A percentile compares a stretch with the other conserved stretches of the same genome.
Conservation (phyloP, 371 early-diverging fungal genomes). For the Mortierella sp. region DNA sequence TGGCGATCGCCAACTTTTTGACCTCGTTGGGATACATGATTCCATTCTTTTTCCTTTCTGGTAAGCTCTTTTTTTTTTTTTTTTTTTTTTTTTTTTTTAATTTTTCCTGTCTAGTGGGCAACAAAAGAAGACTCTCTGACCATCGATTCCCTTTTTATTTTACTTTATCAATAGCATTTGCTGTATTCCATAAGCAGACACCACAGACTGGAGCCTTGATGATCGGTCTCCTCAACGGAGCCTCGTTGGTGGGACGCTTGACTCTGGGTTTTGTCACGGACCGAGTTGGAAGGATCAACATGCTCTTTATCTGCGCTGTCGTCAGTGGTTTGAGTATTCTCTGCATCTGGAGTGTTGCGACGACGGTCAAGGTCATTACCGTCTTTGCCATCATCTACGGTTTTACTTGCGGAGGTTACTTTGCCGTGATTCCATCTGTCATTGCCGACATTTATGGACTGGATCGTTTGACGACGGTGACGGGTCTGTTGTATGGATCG, state of each 20-base stretch:
- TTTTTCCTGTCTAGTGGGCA: too few species aligned
- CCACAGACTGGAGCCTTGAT: constrained; percentile 57
- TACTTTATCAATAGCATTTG: constrained; percentile 30
- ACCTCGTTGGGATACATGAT: constrained; percentile 52
- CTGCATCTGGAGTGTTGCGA: constrained; percentile 49
- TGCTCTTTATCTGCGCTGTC: constrained; percentile 59
- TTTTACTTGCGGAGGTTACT: constrained; percentile 61
- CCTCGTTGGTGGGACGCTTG: constrained; percentile 65
- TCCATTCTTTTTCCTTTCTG: constrained; percentile 48
- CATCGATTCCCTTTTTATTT: not conserved
- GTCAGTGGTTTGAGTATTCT: constrained; percentile 49
- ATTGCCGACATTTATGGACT: constrained; percentile 60
- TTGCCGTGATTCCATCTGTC: constrained; percentile 56
- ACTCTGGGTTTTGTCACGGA: constrained; percentile 61
- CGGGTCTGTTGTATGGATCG: constrained; percentile 52
- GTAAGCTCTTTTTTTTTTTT: constrained; percentile 19
- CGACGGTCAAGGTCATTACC: constrained; percentile 19
- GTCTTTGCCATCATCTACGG: constrained; percentile 58
- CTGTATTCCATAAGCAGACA: constrained; percentile 51
- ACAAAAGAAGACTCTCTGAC: not conserved
- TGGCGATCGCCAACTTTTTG: constrained; percentile 51
- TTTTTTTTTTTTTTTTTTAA: not conserved
- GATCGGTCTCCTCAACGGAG: constrained; percentile 67
- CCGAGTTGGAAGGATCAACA: constrained; percentile 62
- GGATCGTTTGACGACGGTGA: constrained; percentile 54